Evolutionary conservation across 148 eudicot species (phyloP), one percentile per base, ranked within the genome.

Genomic region (Vaccinium corymbosum): DNA sequence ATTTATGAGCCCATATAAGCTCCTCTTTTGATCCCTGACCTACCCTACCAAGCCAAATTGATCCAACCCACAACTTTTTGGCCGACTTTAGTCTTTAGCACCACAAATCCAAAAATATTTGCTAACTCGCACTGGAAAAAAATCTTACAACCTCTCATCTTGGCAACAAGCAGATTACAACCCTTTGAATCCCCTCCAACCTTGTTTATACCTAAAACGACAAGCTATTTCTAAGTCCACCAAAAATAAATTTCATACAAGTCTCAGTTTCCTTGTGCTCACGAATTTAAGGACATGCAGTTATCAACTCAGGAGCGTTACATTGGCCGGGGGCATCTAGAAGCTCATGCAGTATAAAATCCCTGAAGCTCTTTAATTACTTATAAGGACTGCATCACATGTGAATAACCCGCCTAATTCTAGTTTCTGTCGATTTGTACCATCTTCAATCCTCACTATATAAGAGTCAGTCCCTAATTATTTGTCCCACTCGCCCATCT

Each of bases 281-380:
- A 27, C 20, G 1, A 3, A 51, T 11, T 51, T 12, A 77, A 50
- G 17, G 35, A 14, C 19, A 77, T 22, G 57, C 5, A 22, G 11
- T 50, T 14, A 51, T 10, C 55, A 76, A 74, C 51, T n/a, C 29
- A 14, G 20, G 22, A 25, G 52, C 13, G 29, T 77, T n/a, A 55
- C 9, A 59, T 77, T 50, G 61, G 38, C 25, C 25, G 14, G 59
- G 61, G 59, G 80, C 42, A 77, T 22, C 13, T 15, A 55, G 46
- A 78, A 78, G 64, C 81, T 78, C 81, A 78, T 55, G 66, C 46
- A 55, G 64, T 16, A 78, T 38, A 7, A 20, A 13, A 78, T 51
- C 64, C 48, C 57, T 3, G 29, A 56, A 77, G 57, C 38, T 50
- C 59, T 51, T 25, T 77, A 77, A 50, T 76, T n/a, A 13, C 19